A percentile compares a stretch with the other conserved stretches of the same genome.
These are phyloP conservation scores for Trichoderma koningii DNA, from an alignment of 2,329 filamentous ascomycete genomes.

Conservation along the genomic window DNA sequence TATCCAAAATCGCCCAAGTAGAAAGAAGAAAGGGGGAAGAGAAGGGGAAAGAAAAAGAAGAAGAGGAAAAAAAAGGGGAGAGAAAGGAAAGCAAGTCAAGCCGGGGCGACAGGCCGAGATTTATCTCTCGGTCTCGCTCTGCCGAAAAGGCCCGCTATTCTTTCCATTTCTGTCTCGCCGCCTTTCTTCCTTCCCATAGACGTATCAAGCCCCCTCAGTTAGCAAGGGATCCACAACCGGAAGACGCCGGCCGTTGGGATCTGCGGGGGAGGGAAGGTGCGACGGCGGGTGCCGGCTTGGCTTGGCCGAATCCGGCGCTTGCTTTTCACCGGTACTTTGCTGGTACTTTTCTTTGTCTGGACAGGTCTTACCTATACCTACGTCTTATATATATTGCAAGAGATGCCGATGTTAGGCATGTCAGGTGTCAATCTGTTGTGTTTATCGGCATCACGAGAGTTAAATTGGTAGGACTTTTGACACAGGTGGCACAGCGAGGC, in stretches of 20 bases:
- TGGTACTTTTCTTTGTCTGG: no score
- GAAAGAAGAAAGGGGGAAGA: not conserved
- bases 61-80: not conserved
- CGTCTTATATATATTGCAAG: no score
- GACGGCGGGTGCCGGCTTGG: constrained; percentile 25
- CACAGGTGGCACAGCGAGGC: not conserved
- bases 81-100: not conserved
- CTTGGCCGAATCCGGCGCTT: constrained; percentile 14
- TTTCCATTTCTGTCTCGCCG: not conserved
- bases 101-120: not conserved
- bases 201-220: not conserved
- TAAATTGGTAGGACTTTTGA: no score
- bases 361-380: no score
- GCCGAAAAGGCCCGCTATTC: no score
- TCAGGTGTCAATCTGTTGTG: no score
- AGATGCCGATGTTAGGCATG: no score
- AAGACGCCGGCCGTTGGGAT: constrained; percentile 24
- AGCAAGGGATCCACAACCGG: constrained; percentile 2
- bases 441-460: no score
- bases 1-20: not conserved
- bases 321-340: not conserved
- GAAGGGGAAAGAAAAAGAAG: not conserved
- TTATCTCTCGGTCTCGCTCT: not conserved
- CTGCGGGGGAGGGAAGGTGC: constrained; percentile 10
- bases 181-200: not conserved